Evolutionary conservation across 1,284 basidiomycete species (phyloP).

Genomic region (Pholiota adiposa): DNA sequence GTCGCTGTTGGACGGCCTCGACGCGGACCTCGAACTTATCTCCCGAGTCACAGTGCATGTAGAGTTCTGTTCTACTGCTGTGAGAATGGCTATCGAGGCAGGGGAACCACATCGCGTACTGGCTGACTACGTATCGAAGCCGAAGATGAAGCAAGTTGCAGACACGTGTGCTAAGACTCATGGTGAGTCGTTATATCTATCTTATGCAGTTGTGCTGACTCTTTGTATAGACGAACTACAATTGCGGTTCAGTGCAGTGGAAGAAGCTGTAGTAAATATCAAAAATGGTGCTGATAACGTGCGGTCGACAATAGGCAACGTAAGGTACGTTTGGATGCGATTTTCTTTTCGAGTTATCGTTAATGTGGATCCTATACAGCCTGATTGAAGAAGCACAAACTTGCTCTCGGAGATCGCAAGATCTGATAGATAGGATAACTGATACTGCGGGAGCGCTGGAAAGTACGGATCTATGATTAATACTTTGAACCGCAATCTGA

Average conservation of each 20-base stretch:
- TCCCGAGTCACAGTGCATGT: constrained; percentile 66
- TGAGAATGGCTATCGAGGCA: constrained; percentile 67
- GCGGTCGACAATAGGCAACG: constrained; percentile 50
- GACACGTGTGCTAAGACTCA: constrained; percentile 75
- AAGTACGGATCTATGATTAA: constrained; percentile 39
- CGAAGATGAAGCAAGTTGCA: constrained; percentile 80
- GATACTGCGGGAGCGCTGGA: constrained; percentile 57
- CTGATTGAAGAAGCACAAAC: constrained; percentile 62
- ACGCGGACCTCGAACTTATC: constrained; percentile 73
- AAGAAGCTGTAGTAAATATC: constrained; percentile 56
- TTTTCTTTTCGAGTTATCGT: neutral
- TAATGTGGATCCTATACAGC: constrained; percentile 37
- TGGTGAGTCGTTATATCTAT: constrained; percentile 44
- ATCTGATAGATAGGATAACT: constrained; percentile 58
- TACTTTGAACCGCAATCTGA: constrained; percentile 2
- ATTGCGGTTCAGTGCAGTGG: constrained; percentile 54
- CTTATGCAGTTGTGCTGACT: neutral
- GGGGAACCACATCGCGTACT: constrained; percentile 72
- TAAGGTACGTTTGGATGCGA: constrained; percentile 45
- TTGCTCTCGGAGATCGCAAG: constrained; percentile 57
- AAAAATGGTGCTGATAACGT: constrained; percentile 64
- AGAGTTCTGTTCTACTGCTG: constrained; percentile 71
- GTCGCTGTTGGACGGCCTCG: constrained; percentile 59
- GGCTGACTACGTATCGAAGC: constrained; percentile 78
- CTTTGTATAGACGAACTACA: constrained; percentile 56